phyloP scores from a whole-genome alignment of 768 basidiomycete genomes.

The Boletus patriciae region DNA sequence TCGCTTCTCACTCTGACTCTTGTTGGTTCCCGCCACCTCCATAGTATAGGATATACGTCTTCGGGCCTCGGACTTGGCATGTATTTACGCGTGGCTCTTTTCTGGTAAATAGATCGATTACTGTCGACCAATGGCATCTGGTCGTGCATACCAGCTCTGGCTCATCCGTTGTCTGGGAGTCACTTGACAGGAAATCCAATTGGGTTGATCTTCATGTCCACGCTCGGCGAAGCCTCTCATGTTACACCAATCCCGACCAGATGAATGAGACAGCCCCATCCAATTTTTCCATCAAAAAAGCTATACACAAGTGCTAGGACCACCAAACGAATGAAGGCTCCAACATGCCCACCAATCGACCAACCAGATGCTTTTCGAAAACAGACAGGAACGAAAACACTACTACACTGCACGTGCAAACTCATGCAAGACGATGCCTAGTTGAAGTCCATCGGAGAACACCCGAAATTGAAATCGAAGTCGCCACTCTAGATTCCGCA shows the following conservation, averaged over 20 bases:
- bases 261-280: not conserved
- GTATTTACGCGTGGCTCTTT: too few species aligned
- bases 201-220: too few species aligned
- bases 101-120: too few species aligned
- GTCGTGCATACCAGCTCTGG: too few species aligned
- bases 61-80: too few species aligned
- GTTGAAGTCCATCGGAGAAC: slow-evolving; percentile 26
- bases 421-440: slow-evolving; percentile 9
- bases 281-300: not conserved
- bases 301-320: not conserved
- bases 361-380: slow-evolving; percentile 2
- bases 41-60: too few species aligned
- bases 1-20: too few species aligned
- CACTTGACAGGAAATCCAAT: too few species aligned
- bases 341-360: not conserved
- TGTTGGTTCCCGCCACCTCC: too few species aligned
- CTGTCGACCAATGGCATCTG: too few species aligned
- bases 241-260: not conserved
- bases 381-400: slow-evolving; percentile 1
- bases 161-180: too few species aligned
- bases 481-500: slow-evolving; percentile 9
- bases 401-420: not conserved
- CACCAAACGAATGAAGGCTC: not conserved
- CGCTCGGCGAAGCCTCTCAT: not conserved
- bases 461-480: slow-evolving; percentile 19